Evolutionary conservation across 805 yeast species (phyloP), one percentile per base, ranked within the genome.

Genomic region (Candida schatavii): DNA sequence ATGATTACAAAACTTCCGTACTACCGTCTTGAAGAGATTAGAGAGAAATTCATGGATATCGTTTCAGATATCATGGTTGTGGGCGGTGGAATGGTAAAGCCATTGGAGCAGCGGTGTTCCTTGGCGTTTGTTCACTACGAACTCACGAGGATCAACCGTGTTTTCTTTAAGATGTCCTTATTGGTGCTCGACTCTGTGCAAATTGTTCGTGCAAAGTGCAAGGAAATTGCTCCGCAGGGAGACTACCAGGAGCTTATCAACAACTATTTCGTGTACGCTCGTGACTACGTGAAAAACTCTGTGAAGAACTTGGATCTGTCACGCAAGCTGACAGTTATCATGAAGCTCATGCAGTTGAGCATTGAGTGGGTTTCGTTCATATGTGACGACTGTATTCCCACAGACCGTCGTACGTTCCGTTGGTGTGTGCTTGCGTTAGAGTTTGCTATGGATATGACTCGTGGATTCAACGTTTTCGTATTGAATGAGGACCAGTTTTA

Each of bases 361-460:
- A 80, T 89, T 34, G 91, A 85, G 42, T 93, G 99, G 99, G 84
- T 93, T 14, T 79, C 88, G 43, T 91, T 89, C 56, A 80, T 93
- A 21, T 88, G 91, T 46, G 97, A 93, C 61, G 97, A 91, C 55
- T 93, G 99, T 66, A 81, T 82, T 13, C 96, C 97, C 1, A 84
- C 95, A 0, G 97, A 91, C 50, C 77, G 85, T 42, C 85, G 82
- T 52, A 91, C 98, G 0, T 93, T 93, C 57, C 73, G 95, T 52
- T 93, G 97, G 97, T 88, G 97, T 62, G 98, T 93, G 19, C 74
- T 87, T 11, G 98, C 99, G 0, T 72, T 93, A 51, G 99, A 93
- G 56, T 91, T 88, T 72, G 95, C 96, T 0, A 88, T 89, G 96
- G 88, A 85, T 50, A 83, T 91, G 78, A 89, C 97, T 0, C 75